Conservation (phyloP, 2,329 filamentous ascomycete species). For the Xylaria hypoxylon region DNA sequence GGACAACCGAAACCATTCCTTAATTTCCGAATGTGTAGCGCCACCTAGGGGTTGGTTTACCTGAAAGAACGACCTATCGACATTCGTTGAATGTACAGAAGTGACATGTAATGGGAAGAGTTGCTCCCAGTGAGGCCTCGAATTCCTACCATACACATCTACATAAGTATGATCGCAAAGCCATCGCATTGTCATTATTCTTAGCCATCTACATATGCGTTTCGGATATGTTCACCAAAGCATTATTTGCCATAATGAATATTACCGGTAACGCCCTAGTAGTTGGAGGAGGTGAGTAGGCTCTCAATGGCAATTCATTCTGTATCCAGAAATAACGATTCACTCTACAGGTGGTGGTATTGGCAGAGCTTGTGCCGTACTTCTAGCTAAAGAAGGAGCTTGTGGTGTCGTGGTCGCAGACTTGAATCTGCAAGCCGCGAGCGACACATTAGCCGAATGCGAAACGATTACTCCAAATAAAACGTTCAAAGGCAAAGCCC, state of each 20-base stretch:
- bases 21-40: too few relatives aligned
- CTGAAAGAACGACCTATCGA: too few relatives aligned
- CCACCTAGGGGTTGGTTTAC: too few relatives aligned
- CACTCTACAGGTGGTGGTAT: not conserved
- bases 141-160: too few relatives aligned
- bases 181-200: not conserved
- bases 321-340: too few relatives aligned
- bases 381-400: constrained; percentile 12
- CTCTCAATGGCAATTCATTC: not conserved
- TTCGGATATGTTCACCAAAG: too few relatives aligned
- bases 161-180: too few relatives aligned
- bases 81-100: too few relatives aligned
- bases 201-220: too few relatives aligned
- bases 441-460: not conserved
- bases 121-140: too few relatives aligned
- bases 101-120: too few relatives aligned
- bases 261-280: constrained; percentile 18
- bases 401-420: not conserved
- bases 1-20: too few relatives aligned
- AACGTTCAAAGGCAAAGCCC: not conserved
- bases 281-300: constrained; percentile 21
- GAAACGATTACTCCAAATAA: not conserved
- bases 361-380: constrained; percentile 1
- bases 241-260: not conserved
- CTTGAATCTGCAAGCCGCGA: not conserved